Conservation (phyloP, 768 basidiomycete genomes). For the Kwoniella sp. region DNA sequence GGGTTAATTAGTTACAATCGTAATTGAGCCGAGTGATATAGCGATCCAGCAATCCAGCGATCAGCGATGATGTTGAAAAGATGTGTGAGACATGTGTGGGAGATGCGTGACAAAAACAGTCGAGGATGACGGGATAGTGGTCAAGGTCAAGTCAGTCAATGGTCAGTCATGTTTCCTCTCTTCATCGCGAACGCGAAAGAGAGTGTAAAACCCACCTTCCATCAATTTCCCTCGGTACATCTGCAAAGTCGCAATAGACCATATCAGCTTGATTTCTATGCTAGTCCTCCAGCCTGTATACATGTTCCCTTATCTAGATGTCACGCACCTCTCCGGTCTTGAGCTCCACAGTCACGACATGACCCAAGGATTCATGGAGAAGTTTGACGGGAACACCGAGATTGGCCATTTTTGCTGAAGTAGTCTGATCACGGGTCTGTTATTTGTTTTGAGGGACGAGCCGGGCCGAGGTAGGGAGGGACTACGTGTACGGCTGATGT, state of each 20-base stretch:
- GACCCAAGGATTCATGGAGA: slow-evolving; percentile 92
- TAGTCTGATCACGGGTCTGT: neutral
- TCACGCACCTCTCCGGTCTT: slow-evolving; percentile 84
- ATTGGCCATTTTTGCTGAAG: slow-evolving; percentile 45
- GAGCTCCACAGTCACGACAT: slow-evolving; percentile 95
- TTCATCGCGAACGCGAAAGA: neutral
- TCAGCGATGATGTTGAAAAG: no score
- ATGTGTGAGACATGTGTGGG: neutral
- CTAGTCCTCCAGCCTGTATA: no score
- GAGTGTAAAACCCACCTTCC: slow-evolving; percentile 68
- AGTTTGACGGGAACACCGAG: slow-evolving; percentile 94
- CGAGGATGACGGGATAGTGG: neutral
- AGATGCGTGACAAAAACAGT: neutral
- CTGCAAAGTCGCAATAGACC: slow-evolving; percentile 28
- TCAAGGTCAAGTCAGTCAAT: neutral
- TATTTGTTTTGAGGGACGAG: no score
- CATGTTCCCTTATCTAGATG: no score
- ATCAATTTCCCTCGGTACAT: slow-evolving; percentile 94
- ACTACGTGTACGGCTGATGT: no score
- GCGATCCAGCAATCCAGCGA: no score
- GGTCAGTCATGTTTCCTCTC: neutral
- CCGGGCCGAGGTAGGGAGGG: no score
- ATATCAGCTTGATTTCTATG: neutral
- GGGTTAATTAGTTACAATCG: no score
- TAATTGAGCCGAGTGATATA: neutral